Percentiles rank a stretch among this genome's conserved stretches.
Evolutionary conservation across 352 stramenopile species (phyloP).

Genomic region (Globisporangium middletonii): DNA sequence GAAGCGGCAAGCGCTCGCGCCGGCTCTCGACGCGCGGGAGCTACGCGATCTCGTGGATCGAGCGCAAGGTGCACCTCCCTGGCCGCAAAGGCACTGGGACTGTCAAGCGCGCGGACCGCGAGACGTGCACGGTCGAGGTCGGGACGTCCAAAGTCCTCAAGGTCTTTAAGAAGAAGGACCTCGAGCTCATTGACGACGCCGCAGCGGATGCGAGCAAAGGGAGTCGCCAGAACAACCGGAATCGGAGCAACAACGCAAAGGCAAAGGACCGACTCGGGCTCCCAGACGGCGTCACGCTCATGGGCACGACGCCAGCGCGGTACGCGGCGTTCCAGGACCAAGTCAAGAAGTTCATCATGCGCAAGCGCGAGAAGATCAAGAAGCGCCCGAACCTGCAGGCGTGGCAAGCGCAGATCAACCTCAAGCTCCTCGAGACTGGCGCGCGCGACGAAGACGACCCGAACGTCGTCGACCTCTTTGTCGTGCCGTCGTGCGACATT

Average conservation of each 20-base stretch:
- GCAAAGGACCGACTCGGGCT: slow-evolving; percentile 68
- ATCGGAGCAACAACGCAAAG: slow-evolving; percentile 70
- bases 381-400: slow-evolving; percentile 80
- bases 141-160: slow-evolving; percentile 63
- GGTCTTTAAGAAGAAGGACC: slow-evolving; percentile 86
- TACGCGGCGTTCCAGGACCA: slow-evolving; percentile 83
- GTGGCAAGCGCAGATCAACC: slow-evolving; percentile 65
- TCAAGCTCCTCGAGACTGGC: slow-evolving; percentile 53
- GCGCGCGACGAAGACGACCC: slow-evolving; percentile 49
- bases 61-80: slow-evolving; percentile 76
- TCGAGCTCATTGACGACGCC: slow-evolving; percentile 32
- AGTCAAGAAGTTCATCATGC: slow-evolving; percentile 80
- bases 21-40: slow-evolving; percentile 70
- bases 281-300: slow-evolving; percentile 65
- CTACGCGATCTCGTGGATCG: slow-evolving; percentile 86
- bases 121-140: slow-evolving; percentile 83
- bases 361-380: slow-evolving; percentile 76
- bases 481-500: slow-evolving; percentile 73
- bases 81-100: slow-evolving; percentile 70
- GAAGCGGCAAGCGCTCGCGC: slow-evolving; percentile 54
- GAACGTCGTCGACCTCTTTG: slow-evolving; percentile 53
- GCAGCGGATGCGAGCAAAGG: slow-evolving; percentile 51
- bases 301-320: slow-evolving; percentile 74
- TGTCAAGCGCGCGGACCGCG: slow-evolving; percentile 79
- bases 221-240: slow-evolving; percentile 45